Base-by-base conservation (phyloP, 768 basidiomycete species). In the Candolleomyces efflorescens region DNA sequence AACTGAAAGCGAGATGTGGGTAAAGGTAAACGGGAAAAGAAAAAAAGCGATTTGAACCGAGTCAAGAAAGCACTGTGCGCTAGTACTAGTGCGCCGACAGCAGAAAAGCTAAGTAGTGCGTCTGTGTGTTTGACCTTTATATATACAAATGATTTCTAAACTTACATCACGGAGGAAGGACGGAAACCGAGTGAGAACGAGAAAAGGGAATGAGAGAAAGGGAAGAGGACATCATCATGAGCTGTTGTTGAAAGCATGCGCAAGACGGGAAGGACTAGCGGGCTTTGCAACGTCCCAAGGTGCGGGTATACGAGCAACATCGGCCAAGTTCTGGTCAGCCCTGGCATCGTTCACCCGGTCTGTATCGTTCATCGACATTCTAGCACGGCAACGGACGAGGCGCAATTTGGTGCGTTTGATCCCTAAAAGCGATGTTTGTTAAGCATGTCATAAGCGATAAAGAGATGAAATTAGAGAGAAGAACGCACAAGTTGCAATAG, bases 361-460 rank as follows among this genome's bases (percentile, higher is more conserved):
- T 36, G 76, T 76, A 58, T 85, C 83, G 49, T 78, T 85, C 90
- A 92, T 92, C 39, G 71, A 75, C 89, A 89, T 91, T 22, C 90
- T 82, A 26, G 82, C 83, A 20, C 82, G 82, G 70, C 90, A 92
- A 26, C 90, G 80, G 23, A 90, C 77, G n/a, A 91, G 85, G 11
- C 90, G 86, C 15, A 92, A 80, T 68, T 92, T 92, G 17, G 90
- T 92, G 41, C 89, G 80, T 62, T 87, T 91, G 71, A 92, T 92
- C 90, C 90, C 89, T 90, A 58, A 20, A 65, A 13, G 17, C 43
- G 51, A 63, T 53, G 46, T 27, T 44, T 51, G n/a, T 32, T 32
- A 63, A 43, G 55, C 45, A 57, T 44, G 43, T 22, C 13, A 23
- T 39, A 12, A 13, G 9, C 22, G 10, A 54, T n/a, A 36, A 43